Conservation (phyloP, 495 filamentous ascomycete species). For the Trichoderma orchidacearum region DNA sequence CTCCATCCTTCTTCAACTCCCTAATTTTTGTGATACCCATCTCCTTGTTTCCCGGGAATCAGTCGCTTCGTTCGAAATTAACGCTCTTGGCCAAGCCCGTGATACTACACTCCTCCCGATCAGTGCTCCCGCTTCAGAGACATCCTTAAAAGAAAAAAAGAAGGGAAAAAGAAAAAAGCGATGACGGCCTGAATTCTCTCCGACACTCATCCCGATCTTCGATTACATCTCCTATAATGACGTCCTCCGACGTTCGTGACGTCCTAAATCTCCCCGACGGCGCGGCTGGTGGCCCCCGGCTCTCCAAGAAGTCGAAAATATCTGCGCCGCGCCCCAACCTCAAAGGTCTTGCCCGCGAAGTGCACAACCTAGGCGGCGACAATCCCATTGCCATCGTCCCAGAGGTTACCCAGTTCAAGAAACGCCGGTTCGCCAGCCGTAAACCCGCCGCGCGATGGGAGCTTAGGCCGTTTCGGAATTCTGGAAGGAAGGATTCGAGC, state of each 20-base stretch:
- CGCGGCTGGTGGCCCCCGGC: conserved; percentile 16
- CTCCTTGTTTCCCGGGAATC: too few relatives aligned
- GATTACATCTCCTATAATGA: conserved; percentile 33
- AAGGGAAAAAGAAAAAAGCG: neutral
- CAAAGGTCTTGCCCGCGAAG: conserved; percentile 43
- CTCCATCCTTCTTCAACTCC: neutral
- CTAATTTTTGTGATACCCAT: neutral
- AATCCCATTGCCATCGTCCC: conserved; percentile 35
- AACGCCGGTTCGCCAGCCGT: conserved; percentile 30
- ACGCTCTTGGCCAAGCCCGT: too few relatives aligned
- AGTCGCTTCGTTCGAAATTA: too few relatives aligned
- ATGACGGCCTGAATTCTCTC: neutral
- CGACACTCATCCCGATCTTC: too few relatives aligned
- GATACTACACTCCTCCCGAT: too few relatives aligned
- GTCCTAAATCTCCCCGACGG: conserved; percentile 71
- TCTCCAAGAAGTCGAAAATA: conserved; percentile 67
- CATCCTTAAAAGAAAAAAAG: too few relatives aligned
- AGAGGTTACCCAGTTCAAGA: conserved; percentile 30
- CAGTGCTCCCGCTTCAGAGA: too few relatives aligned
- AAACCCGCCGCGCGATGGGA: conserved; percentile 53
- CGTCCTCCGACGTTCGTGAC: conserved; percentile 75
- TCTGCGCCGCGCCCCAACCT: conserved; percentile 51
- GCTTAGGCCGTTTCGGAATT: conserved; percentile 39
- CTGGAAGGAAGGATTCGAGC: conserved; percentile 30
- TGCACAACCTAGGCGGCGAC: conserved; percentile 42